A percentile compares a stretch with the other conserved stretches of the same genome.
Conservation (phyloP, 352 stramenopile genomes). For the Pilasporangium apinafurcum region DNA sequence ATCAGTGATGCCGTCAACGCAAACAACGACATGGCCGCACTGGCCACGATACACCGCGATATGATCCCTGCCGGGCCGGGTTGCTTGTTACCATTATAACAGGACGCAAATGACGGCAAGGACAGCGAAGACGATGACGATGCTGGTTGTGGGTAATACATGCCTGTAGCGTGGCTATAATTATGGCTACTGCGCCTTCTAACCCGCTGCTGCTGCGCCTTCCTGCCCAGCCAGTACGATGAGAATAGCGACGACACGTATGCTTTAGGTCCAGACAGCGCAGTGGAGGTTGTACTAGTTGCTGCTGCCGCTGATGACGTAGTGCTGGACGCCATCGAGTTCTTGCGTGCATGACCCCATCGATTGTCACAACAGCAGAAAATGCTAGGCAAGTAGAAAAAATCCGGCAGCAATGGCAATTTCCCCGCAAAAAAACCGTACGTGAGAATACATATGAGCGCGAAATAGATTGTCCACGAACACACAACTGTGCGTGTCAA, state of each 20-base stretch:
- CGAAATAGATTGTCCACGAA: constrained; percentile 43
- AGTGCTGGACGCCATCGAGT: constrained; percentile 32
- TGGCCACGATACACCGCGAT: constrained; percentile 17
- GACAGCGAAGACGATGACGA: constrained; percentile 1
- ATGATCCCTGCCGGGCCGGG: constrained; percentile 10
- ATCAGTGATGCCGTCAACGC: constrained; percentile 45
- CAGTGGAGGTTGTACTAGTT: background rate
- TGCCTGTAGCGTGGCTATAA: too few relatives aligned
- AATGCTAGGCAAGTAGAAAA: constrained; percentile 26
- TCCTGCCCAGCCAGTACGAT: constrained; percentile 24
- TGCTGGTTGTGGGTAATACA: too few relatives aligned
- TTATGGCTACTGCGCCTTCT: constrained; percentile 9
- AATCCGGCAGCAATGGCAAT: constrained; percentile 44
- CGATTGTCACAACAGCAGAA: constrained; percentile 16
- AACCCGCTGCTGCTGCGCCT: background rate
- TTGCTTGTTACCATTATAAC: constrained; percentile 15
- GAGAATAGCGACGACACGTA: constrained; percentile 37
- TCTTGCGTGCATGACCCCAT: constrained; percentile 35
- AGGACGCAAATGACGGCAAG: constrained; percentile 12
- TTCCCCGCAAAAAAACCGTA: constrained; percentile 47
- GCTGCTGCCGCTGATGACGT: constrained; percentile 1
- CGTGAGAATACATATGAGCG: constrained; percentile 34
- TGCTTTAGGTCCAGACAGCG: background rate
- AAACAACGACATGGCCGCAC: constrained; percentile 10
- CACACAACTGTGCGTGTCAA: constrained; percentile 44